phyloP scores from a whole-genome alignment of 1,284 basidiomycete species.

The Heterobasidion parviporum region DNA sequence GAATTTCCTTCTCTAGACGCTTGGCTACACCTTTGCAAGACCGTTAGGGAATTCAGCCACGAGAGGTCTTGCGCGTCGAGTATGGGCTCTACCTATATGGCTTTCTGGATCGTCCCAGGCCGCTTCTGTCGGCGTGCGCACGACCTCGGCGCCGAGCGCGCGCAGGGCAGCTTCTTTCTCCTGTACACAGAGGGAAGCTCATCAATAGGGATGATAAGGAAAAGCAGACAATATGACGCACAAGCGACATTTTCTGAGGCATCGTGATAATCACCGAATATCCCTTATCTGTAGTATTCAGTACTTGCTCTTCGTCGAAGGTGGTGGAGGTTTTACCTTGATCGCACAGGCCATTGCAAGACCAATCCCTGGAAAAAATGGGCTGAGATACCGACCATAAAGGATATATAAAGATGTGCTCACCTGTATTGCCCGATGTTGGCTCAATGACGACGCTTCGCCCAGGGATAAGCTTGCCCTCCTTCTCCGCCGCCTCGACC shows the following conservation, averaged over 20 bases:
- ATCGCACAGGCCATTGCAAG: constrained; percentile 88
- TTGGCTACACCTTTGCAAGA: constrained; percentile 69
- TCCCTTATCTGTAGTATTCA: constrained; percentile 83
- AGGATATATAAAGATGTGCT: constrained; percentile 14
- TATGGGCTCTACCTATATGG: constrained; percentile 73
- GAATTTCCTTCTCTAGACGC: constrained; percentile 72
- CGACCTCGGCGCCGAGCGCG: constrained; percentile 88
- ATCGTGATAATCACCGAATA: constrained; percentile 91
- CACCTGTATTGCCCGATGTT: constrained; percentile 92
- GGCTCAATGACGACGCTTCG: constrained; percentile 92
- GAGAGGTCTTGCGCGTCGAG: constrained; percentile 31
- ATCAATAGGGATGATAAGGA: not conserved
- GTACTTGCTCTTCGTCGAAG: constrained; percentile 27
- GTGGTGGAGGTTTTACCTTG: constrained; percentile 47
- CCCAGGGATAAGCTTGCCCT: constrained; percentile 82
- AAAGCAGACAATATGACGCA: constrained; percentile 22
- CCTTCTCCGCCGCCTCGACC: constrained; percentile 86
- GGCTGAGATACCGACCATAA: not conserved
- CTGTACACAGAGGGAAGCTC: constrained; percentile 22
- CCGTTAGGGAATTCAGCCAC: constrained; percentile 79
- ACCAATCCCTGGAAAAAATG: constrained; percentile 62
- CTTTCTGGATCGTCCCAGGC: constrained; percentile 81
- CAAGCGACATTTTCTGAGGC: constrained; percentile 93
- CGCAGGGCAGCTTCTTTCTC: constrained; percentile 93
- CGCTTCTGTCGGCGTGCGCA: constrained; percentile 90